Evolutionary conservation across 2,329 filamentous ascomycete genomes (phyloP), one percentile per base, ranked within the genome.

Genomic region (Colletotrichum neosansevieriae): DNA sequence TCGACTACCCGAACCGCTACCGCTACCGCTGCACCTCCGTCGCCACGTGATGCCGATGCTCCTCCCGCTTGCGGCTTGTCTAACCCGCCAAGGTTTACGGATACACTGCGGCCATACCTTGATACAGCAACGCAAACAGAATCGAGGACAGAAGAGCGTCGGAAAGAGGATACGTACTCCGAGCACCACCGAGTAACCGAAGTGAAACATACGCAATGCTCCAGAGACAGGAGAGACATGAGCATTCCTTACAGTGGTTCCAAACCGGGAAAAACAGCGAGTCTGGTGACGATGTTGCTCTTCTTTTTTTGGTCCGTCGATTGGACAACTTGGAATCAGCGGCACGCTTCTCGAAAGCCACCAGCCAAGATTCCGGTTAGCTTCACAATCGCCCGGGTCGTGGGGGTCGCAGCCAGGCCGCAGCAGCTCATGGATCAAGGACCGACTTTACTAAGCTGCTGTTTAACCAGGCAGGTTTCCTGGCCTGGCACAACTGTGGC

Each of bases 11-110:
- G 17, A 38, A 38, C 3, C 50, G 29, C 29, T 21, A 38, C 3
- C 50, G 29, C 29, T 21, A 54, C 3, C 50, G 29, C 29, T 54
- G 29, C 49, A 34, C n/a, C 51, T 21, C 51, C 17, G 51, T 57
- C 38, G 2, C 38, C 36, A 24, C 24, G 36, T 57, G 15, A 42
- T 34, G 36, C 21, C 21, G 21, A 21, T 21, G 21, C 21, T 21
- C 21, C 21, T 21, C 21, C 21, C 21, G 21, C 21, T 21, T 21
- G 2, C 21, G 3, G 21, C 21, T 21, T 21, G 2, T 21, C 21
- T 21, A 21, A 21, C 21, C 21, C 21, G 21, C 44, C 44, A 36
- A 38, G 44, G 0, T 24, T 24, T 5, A 4, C 4, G 24, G 24
- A 24, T 24, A 24, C 24, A 5, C 24, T 24, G 12, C 44, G 29